phyloP scores from a whole-genome alignment of 2,329 filamentous ascomycete genomes.

The Trichocomaceae sp. region DNA sequence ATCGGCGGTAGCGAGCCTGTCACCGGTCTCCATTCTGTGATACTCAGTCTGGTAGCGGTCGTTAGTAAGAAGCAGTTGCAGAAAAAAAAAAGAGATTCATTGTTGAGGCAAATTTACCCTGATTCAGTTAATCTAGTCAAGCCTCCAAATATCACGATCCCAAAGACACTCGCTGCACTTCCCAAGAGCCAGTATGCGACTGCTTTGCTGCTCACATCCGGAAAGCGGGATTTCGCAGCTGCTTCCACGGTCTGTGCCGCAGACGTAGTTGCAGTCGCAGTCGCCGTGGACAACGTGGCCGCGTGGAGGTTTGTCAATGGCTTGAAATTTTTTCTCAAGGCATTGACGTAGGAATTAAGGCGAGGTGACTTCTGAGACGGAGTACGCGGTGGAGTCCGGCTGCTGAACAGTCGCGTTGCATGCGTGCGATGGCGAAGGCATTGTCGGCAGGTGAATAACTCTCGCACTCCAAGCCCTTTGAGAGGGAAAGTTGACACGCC shows the following conservation, averaged over 20 bases:
- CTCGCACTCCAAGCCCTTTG: constrained; percentile 28
- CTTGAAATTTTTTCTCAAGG: constrained; percentile 16
- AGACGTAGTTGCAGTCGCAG: constrained; percentile 14
- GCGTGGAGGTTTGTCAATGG: not conserved
- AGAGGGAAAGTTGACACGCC: constrained; percentile 26
- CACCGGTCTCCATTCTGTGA: constrained; percentile 97
- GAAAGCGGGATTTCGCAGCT: constrained; percentile 36
- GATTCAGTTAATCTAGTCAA: constrained; percentile 93
- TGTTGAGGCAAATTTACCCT: constrained; percentile 55
- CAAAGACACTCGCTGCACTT: constrained; percentile 89
- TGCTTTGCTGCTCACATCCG: constrained; percentile 61
- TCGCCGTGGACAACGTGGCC: constrained; percentile 12
- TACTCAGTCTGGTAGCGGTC: constrained; percentile 68
- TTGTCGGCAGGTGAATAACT: constrained; percentile 39
- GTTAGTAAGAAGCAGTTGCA: not conserved
- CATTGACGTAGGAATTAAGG: constrained; percentile 24
- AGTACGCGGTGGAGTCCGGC: constrained; percentile 21
- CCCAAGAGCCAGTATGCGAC: constrained; percentile 91
- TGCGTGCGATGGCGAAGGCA: constrained; percentile 30
- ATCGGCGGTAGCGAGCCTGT: constrained; percentile 84
- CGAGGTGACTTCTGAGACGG: constrained; percentile 24
- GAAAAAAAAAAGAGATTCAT: not conserved
- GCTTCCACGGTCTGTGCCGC: constrained; percentile 18
- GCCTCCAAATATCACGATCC: constrained; percentile 91
- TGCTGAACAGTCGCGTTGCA: constrained; percentile 26